A percentile compares a stretch with the other conserved stretches of the same genome.
phyloP scores from a whole-genome alignment of 2,329 filamentous ascomycete species.

The Paraconiothyrium sp. region DNA sequence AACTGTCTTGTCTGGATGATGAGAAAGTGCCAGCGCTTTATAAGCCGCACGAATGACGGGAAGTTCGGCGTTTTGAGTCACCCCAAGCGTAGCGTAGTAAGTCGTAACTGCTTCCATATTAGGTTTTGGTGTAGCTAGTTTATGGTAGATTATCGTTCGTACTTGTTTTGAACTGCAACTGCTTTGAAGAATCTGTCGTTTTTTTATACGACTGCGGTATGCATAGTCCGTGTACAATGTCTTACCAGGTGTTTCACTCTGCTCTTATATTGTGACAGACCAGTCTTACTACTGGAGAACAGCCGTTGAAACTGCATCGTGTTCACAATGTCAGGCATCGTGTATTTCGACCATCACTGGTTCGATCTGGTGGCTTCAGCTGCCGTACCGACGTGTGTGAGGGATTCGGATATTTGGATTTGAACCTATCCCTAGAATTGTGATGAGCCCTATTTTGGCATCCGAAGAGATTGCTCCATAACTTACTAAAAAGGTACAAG shows the following conservation, averaged over 20 bases:
- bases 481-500: too few relatives aligned
- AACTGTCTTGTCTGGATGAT: slow-evolving; percentile 28
- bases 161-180: background rate
- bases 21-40: slow-evolving; percentile 27
- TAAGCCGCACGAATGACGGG: slow-evolving; percentile 31
- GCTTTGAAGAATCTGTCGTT: background rate
- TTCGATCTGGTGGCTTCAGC: background rate
- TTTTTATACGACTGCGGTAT: background rate
- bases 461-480: too few relatives aligned
- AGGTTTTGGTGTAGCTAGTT: background rate
- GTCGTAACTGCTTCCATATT: slow-evolving; percentile 18
- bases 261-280: background rate
- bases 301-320: background rate
- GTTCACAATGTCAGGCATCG: background rate
- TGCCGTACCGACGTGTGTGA: background rate
- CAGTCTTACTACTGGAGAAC: background rate
- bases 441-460: too few relatives aligned
- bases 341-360: background rate
- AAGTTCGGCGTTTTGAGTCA: slow-evolving; percentile 24
- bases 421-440: too few relatives aligned
- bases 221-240: slow-evolving; percentile 3
- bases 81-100: slow-evolving; percentile 28
- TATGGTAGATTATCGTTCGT: background rate
- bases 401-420: background rate
- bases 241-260: background rate